phyloP scores from a whole-genome alignment of 1,139 yeast species.

The Candida dubliniensis region DNA sequence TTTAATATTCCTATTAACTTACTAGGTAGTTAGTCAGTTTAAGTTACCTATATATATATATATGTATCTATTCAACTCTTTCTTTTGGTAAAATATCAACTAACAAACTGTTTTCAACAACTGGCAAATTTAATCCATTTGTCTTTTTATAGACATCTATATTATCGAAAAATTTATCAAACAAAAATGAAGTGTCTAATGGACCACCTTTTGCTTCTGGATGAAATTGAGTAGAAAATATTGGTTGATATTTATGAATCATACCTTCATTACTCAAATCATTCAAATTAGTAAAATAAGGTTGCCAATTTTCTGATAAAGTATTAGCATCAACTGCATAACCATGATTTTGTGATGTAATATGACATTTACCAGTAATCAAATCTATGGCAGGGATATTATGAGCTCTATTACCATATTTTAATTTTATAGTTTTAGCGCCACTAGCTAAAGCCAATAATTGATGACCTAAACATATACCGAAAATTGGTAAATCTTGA shows the following conservation, averaged over 20 bases:
- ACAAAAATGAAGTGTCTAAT: constrained; percentile 82
- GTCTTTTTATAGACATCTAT: constrained; percentile 56
- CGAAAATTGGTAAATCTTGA: constrained; percentile 84
- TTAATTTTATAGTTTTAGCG: constrained; percentile 87
- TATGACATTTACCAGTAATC: constrained; percentile 88
- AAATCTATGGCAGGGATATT: constrained; percentile 94
- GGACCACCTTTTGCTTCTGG: constrained; percentile 99
- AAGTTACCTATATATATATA: no score
- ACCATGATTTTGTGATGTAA: constrained; percentile 98
- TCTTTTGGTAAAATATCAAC: constrained; percentile 83
- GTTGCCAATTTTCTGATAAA: constrained; percentile 75
- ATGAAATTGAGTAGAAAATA: constrained; percentile 95
- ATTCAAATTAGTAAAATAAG: constrained; percentile 85
- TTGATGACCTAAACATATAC: constrained; percentile 97
- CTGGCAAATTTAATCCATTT: constrained; percentile 46
- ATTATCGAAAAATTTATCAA: constrained; percentile 82
- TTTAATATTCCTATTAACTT: no score
- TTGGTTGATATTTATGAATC: constrained; percentile 83
- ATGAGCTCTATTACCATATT: constrained; percentile 98
- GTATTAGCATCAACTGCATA: constrained; percentile 90
- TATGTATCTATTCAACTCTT: constrained; percentile 53
- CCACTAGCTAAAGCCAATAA: constrained; percentile 92
- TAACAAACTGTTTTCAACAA: constrained; percentile 55
- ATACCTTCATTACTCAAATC: constrained; percentile 97
- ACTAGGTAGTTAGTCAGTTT: background rate